A percentile compares a stretch with the other conserved stretches of the same genome.
These are phyloP conservation scores for Nigrospora oryzae DNA, from an alignment of 2,329 filamentous ascomycete genomes.

Conservation along the genomic window DNA sequence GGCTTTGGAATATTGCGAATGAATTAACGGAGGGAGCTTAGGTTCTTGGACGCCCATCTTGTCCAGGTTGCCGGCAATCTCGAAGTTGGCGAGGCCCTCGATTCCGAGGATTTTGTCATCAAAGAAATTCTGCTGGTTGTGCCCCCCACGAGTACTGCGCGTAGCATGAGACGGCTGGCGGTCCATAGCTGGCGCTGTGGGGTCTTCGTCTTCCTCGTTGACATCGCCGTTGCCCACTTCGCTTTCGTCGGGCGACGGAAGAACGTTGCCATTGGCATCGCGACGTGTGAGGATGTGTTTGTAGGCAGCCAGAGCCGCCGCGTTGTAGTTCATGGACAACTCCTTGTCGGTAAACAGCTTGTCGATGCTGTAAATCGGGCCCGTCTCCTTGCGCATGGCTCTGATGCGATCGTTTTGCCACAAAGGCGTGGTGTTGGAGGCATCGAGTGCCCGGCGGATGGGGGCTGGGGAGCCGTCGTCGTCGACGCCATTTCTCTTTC, in stretches of 20 bases:
- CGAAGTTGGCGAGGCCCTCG: slow-evolving; percentile 51
- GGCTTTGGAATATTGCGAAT: slow-evolving; percentile 50
- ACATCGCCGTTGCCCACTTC: slow-evolving; percentile 43
- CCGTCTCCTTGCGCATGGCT: slow-evolving; percentile 44
- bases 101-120: slow-evolving; percentile 52
- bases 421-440: slow-evolving; percentile 48
- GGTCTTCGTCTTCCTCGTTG: slow-evolving; percentile 40
- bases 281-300: slow-evolving; percentile 53
- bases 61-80: slow-evolving; percentile 49
- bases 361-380: slow-evolving; percentile 56
- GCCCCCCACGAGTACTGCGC: slow-evolving; percentile 49
- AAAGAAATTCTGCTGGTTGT: slow-evolving; percentile 41
- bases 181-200: slow-evolving; percentile 50
- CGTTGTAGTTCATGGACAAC: slow-evolving; percentile 56
- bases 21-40: slow-evolving; percentile 49
- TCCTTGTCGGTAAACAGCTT: slow-evolving; percentile 66
- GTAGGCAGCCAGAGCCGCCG: slow-evolving; percentile 52
- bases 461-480: slow-evolving; percentile 57
- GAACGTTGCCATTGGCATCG: slow-evolving; percentile 38
- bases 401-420: slow-evolving; percentile 55
- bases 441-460: slow-evolving; percentile 45
- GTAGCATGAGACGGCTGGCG: slow-evolving; percentile 56
- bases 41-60: slow-evolving; percentile 46
- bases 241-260: slow-evolving; percentile 43
- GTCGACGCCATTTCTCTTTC: slow-evolving; percentile 50